Evolutionary conservation across 2,329 filamentous ascomycete species (phyloP).

Genomic region (Penicillium thymicola): DNA sequence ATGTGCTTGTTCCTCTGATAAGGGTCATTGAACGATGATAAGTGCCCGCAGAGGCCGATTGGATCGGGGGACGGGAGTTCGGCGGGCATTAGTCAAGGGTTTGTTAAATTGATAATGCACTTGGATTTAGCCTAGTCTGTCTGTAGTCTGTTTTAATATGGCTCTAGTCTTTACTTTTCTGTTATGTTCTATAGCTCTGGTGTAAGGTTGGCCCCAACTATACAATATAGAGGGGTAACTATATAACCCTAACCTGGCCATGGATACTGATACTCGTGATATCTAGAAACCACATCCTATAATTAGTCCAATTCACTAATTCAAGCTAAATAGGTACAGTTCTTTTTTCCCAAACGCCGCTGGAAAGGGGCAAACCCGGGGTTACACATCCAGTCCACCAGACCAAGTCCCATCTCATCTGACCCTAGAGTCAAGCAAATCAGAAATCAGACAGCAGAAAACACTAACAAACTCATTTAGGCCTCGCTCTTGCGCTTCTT

Average conservation of each 20-base stretch:
- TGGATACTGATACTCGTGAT: background rate
- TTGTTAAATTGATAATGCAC: conserved; percentile 10
- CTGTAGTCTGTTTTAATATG: background rate
- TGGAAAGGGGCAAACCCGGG: background rate
- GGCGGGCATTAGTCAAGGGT: conserved; percentile 23
- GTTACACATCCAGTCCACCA: conserved; percentile 8
- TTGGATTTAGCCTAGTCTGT: background rate
- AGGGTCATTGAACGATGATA: conserved; percentile 15
- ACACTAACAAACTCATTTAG: conserved; percentile 7
- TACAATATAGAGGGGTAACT: background rate
- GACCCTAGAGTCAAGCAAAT: conserved; percentile 1
- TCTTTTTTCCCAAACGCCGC: conserved; percentile 8
- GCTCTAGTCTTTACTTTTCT: background rate
- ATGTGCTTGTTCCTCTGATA: conserved; percentile 9
- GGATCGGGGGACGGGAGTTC: conserved; percentile 9
- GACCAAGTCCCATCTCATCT: conserved; percentile 1
- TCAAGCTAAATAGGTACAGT: background rate
- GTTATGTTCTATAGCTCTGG: background rate
- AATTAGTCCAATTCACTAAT: background rate
- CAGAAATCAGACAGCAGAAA: conserved; percentile 20
- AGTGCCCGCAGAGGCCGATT: conserved; percentile 22
- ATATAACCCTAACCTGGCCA: background rate
- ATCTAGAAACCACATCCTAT: background rate
- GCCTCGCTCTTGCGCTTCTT: conserved; percentile 51
- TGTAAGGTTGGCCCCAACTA: background rate